phyloP scores from a whole-genome alignment of 495 filamentous ascomycete species.

The Annulohypoxylon stygium region DNA sequence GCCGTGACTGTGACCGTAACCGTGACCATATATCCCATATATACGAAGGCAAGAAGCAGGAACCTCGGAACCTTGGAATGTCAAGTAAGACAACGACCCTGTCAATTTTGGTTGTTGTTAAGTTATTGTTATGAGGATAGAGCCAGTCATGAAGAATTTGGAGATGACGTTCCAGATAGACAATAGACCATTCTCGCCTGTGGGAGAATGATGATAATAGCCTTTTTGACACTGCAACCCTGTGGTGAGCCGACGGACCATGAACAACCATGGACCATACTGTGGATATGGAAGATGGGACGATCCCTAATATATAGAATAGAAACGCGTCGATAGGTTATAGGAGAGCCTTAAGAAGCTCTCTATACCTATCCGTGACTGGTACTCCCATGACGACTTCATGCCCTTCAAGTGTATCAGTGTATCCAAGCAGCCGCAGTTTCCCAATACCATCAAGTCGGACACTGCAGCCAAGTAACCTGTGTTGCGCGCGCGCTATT shows the following conservation, averaged over 20 bases:
- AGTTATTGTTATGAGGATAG: neutral
- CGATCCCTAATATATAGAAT: conserved; percentile 48
- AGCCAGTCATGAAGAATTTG: neutral
- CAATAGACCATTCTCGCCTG: conserved; percentile 14
- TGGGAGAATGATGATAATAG: conserved; percentile 44
- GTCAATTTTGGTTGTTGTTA: neutral
- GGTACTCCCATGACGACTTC: conserved; percentile 40
- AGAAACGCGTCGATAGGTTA: conserved; percentile 47
- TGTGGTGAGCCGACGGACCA: conserved; percentile 44
- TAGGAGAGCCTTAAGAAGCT: conserved; percentile 37
- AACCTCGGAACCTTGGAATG: conserved; percentile 9
- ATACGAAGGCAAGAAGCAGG: conserved; percentile 5
- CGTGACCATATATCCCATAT: neutral
- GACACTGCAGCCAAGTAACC: conserved; percentile 40
- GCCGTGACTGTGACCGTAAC: neutral
- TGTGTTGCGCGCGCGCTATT: conserved; percentile 16
- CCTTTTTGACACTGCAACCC: conserved; percentile 47
- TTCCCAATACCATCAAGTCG: conserved; percentile 39
- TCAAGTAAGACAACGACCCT: conserved; percentile 31
- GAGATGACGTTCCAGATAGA: conserved; percentile 41
- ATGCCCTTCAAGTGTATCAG: conserved; percentile 17
- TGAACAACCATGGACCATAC: conserved; percentile 36
- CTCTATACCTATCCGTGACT: conserved; percentile 37
- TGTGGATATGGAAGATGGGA: conserved; percentile 44
- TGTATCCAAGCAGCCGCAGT: conserved; percentile 32